A percentile compares a stretch with the other conserved stretches of the same genome.
Evolutionary conservation across 2,329 filamentous ascomycete genomes (phyloP).

Genomic region (Pyrenochaeta sp.): DNA sequence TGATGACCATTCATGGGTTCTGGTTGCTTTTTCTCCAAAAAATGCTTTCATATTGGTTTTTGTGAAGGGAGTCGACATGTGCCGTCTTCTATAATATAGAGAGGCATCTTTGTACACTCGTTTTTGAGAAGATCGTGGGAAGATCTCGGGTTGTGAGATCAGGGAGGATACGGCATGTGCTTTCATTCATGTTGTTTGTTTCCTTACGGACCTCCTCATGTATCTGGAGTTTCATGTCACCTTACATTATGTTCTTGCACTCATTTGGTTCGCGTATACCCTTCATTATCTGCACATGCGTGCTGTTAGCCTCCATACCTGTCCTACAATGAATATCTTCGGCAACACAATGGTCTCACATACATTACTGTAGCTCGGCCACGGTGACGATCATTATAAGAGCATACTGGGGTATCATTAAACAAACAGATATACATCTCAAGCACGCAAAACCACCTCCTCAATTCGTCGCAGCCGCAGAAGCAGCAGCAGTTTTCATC

Average conservation of each 20-base stretch:
- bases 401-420: constrained; percentile 17
- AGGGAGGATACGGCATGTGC: not conserved
- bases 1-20: no score
- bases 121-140: not conserved
- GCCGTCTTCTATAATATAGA: not conserved
- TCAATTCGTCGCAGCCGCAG: constrained; percentile 10
- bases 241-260: not conserved
- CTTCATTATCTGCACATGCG: not conserved
- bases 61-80: not conserved
- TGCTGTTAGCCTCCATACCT: not conserved
- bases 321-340: not conserved
- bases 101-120: not conserved
- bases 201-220: not conserved
- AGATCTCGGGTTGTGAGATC: not conserved
- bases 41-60: not conserved
- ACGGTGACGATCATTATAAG: not conserved
- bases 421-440: constrained; percentile 3
- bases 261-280: not conserved
- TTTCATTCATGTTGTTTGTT: not conserved
- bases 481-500: constrained; percentile 49
- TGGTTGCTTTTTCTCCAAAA: no score
- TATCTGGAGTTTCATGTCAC: not conserved
- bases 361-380: not conserved
- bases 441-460: not conserved
- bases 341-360: not conserved